These are phyloP conservation scores for Erythrophleum ivorense DNA, from an alignment of 331 rosid genomes.

Conservation along the genomic window DNA sequence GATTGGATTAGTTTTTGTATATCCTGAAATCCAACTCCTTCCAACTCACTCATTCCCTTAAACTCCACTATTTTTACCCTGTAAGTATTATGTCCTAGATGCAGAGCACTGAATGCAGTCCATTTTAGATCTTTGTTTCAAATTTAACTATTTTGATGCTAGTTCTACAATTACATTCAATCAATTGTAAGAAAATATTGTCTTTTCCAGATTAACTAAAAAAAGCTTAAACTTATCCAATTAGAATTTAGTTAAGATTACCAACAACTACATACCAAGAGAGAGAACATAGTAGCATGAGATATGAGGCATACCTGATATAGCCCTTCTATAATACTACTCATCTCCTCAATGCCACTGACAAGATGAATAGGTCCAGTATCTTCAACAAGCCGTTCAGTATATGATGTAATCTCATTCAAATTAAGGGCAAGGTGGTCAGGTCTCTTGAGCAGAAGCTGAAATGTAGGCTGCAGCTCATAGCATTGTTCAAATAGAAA, in stretches of 20 bases:
- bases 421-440: constrained; percentile 78
- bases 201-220: background rate
- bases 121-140: background rate
- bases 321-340: constrained; percentile 64
- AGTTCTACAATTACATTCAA: background rate
- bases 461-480: constrained; percentile 95
- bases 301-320: constrained; percentile 64
- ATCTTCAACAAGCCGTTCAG: constrained; percentile 70
- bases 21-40: background rate
- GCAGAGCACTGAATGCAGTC: constrained; percentile 4
- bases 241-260: background rate
- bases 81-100: background rate
- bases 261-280: background rate
- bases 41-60: background rate
- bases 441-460: constrained; percentile 87
- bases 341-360: constrained; percentile 88
- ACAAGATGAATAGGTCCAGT: constrained; percentile 76
- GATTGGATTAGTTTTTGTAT: too few species aligned
- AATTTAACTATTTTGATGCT: background rate
- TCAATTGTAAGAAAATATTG: background rate
- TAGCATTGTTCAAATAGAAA: constrained; percentile 94
- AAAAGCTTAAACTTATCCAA: background rate
- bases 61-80: background rate
- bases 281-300: background rate
- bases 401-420: constrained; percentile 63